Evolutionary conservation across 106 monocot species (phyloP).

Genomic region (Narthecium ossifragum): DNA sequence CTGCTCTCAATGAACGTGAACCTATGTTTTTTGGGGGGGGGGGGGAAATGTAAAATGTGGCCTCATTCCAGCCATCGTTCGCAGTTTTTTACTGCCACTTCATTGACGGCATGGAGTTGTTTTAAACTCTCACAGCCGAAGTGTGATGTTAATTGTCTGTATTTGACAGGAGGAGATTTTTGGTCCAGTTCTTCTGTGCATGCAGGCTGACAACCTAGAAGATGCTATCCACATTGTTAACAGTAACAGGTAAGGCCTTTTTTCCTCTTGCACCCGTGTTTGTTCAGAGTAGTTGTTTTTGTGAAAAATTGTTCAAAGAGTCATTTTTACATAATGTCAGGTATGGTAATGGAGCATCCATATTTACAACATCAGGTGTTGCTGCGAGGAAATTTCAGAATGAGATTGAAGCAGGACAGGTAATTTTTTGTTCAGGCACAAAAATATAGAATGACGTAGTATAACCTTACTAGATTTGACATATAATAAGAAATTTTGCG

Average conservation of each 20-base stretch:
- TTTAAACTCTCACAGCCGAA: too few relatives aligned
- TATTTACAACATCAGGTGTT: conserved; percentile 93
- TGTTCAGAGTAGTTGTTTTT: not conserved
- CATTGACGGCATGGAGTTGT: too few relatives aligned
- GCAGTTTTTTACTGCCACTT: too few relatives aligned
- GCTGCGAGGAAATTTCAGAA: conserved; percentile 93
- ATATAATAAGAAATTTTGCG: too few relatives aligned
- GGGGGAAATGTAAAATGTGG: too few relatives aligned
- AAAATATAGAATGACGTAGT: too few relatives aligned
- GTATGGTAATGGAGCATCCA: conserved; percentile 96
- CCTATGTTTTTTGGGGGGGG: too few relatives aligned
- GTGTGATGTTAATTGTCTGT: too few relatives aligned
- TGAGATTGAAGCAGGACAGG: conserved; percentile 97
- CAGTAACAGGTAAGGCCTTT: conserved; percentile 59
- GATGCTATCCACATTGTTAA: conserved; percentile 87
- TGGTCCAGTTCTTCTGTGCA: conserved; percentile 92
- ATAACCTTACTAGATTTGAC: too few relatives aligned
- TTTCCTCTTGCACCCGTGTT: not conserved
- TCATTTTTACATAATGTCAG: conserved; percentile 23
- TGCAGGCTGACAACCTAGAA: conserved; percentile 90
- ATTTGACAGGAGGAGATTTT: conserved; percentile 89
- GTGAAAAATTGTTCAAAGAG: not conserved
- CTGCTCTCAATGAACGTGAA: too few relatives aligned
- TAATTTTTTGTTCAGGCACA: too few relatives aligned
- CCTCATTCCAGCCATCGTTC: too few relatives aligned